Base-by-base conservation (phyloP, 495 filamentous ascomycete species). In the Neurospora discreta region DNA sequence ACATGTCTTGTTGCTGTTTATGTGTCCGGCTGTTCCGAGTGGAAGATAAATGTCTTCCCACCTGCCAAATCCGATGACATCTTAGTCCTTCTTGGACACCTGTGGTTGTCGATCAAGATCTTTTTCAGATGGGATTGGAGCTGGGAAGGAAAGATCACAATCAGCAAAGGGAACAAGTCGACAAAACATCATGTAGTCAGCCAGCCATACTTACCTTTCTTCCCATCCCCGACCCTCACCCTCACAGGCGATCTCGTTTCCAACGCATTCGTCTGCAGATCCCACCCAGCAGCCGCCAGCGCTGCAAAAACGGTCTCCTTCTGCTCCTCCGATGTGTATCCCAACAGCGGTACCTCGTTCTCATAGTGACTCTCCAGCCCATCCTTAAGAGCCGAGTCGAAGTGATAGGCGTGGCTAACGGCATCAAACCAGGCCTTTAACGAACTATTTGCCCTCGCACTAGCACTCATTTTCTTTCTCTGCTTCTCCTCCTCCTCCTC, bases 361-460 rank as follows among this genome's bases (percentile, higher is more conserved):
- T 82, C 78, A 33, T 78, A 78, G 16, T 79, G 75, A 33, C 75
- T 78, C 39, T 79, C 70, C 52, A 76, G 65, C 5, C 79, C 80
- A 39, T 81, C 78, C 73, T 80, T 80, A 23, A 81, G 75, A 36
- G 76, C 78, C 69, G 75, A 75, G 69, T 79, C 79, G 33, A 80
- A 81, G 72, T 81, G 77, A 65, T 79, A 81, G 18, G 88, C 88
- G 41, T 88, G 82, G 43, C 89, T 81, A 7, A 94, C 84, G 8
- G 90, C 92, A 74, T 94, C 90, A 65, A 85, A 84, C 92, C 92
- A 97, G 9, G 90, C 92, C 77, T 87, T 87, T 2, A 94, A 78
- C 71, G 90, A 87, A 23, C 85, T 79, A 0, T 36, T 36, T 36
- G 33, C 33, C 80, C 82, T 3, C 38, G 84, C 85, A 8, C 23